Evolutionary conservation across 179 eudicot species (phyloP), one percentile per base, ranked within the genome.

Genomic region (Pouteria campechiana): DNA sequence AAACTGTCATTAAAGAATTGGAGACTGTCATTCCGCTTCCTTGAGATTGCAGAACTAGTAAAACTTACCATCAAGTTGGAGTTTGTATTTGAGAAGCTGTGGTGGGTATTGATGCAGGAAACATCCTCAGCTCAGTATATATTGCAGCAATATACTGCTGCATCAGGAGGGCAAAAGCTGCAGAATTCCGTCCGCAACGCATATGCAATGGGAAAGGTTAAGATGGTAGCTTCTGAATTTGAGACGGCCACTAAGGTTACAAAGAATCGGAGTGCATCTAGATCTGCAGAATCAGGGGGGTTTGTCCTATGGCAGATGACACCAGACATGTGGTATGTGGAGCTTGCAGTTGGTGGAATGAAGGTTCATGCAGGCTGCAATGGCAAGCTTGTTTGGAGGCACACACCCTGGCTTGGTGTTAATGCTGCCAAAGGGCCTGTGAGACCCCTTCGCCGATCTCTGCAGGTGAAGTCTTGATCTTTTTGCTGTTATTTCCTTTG

Each of bases 261-360:
- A 32, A 90, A 90, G 56, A 81, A 75, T 35, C 61, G 79, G 44
- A 61, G 67, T 62, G 67, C 78, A 3, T 71, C 76, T 17, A 67
- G 69, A 68, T 77, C 75, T 48, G 98, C 95, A 0, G 98, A 90
- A 50, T 65, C 95, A 7, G 98, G 98, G 7, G 94, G 98, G 17
- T 90, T 86, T 63, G 87, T 90, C 33, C 62, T 90, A 5, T 90
- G 98, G 98, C 93, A 86, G 68, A 90, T 90, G 98, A 76, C 81
- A 54, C 95, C 98, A 1, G 89, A 81, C 40, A 90, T 81, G 98
- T 90, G 98, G 98, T 90, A 90, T 63, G 93, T 90, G 7, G 98
- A 90, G 68, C 93, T 90, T 52, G 93, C 95, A 0, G 90, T 79
- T 22, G 93, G 98, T 27, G 93, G 90, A 29, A 85, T 93, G 74